Conservation (phyloP, 306 rosid species). For the Urtica urens region DNA sequence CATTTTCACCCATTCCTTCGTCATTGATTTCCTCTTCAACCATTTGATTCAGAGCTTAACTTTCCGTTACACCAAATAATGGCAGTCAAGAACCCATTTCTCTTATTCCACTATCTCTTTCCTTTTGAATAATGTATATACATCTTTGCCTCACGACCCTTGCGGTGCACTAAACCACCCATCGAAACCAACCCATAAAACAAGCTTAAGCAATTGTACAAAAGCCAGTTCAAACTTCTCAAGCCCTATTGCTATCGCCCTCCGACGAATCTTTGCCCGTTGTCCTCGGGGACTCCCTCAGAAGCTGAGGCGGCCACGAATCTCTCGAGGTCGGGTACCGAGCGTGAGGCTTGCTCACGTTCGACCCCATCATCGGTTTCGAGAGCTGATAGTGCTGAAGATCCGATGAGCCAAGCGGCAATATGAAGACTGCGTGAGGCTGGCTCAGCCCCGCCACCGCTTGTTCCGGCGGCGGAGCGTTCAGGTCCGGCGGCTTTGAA, state of each 20-base stretch:
- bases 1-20: too few species aligned
- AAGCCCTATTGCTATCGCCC: too few species aligned
- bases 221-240: too few species aligned
- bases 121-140: too few species aligned
- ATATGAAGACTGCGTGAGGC: slow-evolving; percentile 49
- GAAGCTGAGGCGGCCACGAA: slow-evolving; percentile 75
- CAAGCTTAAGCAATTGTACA: slow-evolving; percentile 1
- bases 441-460: slow-evolving; percentile 42
- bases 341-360: slow-evolving; percentile 77
- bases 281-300: slow-evolving; percentile 36
- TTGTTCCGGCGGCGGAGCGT: slow-evolving; percentile 34
- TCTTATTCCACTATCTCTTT: too few species aligned
- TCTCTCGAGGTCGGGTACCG: slow-evolving; percentile 86
- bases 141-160: too few species aligned
- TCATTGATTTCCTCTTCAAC: too few species aligned
- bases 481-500: slow-evolving; percentile 78
- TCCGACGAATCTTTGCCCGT: too few species aligned
- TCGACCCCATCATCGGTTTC: slow-evolving; percentile 32
- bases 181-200: slow-evolving; percentile 8
- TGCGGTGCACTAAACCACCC: too few species aligned
- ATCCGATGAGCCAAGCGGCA: slow-evolving; percentile 40
- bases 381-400: slow-evolving; percentile 33
- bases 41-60: too few species aligned
- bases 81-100: too few species aligned
- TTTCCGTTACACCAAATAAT: too few species aligned